These are phyloP conservation scores for Ensete ventricosum DNA, from an alignment of 176 grass and related monocot genomes.

Conservation along the genomic window DNA sequence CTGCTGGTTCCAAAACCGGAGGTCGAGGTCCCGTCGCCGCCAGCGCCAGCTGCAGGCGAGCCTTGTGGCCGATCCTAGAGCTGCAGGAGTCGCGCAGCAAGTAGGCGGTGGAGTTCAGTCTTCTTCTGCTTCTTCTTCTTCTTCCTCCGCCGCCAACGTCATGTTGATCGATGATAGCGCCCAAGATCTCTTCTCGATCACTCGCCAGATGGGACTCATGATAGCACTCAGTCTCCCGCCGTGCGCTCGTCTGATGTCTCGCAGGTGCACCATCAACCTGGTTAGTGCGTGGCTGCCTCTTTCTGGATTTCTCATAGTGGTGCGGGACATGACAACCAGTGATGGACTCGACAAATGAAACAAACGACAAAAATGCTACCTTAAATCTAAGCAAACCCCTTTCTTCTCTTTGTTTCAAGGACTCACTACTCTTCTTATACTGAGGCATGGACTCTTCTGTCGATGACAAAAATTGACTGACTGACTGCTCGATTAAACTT, in stretches of 20 bases:
- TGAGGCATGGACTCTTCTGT: neutral
- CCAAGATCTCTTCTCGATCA: conserved; percentile 43
- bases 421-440: neutral
- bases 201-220: neutral
- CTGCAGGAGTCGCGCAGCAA: neutral
- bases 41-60: conserved; percentile 88
- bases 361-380: too few species aligned
- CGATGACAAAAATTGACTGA: neutral
- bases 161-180: conserved; percentile 30
- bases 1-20: conserved; percentile 94
- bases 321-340: too few species aligned
- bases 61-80: conserved; percentile 21
- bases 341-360: too few species aligned
- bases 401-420: neutral
- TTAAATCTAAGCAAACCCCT: too few species aligned
- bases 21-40: conserved; percentile 72
- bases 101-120: neutral
- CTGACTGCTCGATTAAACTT: neutral
- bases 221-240: neutral
- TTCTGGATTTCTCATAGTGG: too few species aligned
- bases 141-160: neutral
- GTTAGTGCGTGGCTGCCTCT: conserved; percentile 17
- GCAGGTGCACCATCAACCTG: conserved; percentile 26
- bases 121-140: neutral
- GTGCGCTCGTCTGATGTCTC: conserved; percentile 13